A percentile compares a stretch with the other conserved stretches of the same genome.
Conservation (phyloP, 805 yeast species). For the Nakazawaea pomicola region DNA sequence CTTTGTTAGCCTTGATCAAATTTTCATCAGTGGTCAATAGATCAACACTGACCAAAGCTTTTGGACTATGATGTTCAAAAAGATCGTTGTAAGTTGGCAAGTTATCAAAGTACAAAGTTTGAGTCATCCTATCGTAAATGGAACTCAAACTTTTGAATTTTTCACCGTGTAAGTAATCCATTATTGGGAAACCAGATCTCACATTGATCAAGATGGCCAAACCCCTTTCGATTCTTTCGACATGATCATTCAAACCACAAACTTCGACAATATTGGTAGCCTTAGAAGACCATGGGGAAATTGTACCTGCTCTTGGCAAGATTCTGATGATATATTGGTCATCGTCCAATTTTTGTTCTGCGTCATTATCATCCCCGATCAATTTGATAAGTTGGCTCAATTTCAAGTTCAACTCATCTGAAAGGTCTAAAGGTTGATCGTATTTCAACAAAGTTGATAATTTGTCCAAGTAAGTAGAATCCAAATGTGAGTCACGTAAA, state of each 20-base stretch:
- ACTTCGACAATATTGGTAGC: constrained; percentile 92
- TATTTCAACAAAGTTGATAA: constrained; percentile 65
- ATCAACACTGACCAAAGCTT: constrained; percentile 75
- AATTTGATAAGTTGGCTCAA: constrained; percentile 21
- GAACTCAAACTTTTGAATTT: constrained; percentile 54
- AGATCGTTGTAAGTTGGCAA: constrained; percentile 67
- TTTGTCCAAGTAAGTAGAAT: constrained; percentile 38
- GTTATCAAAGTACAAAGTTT: constrained; percentile 50
- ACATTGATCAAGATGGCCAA: constrained; percentile 66
- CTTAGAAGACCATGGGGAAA: constrained; percentile 98
- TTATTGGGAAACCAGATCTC: constrained; percentile 64
- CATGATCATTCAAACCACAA: constrained; percentile 68
- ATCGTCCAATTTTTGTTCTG: constrained; percentile 26
- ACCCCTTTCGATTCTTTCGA: constrained; percentile 92
- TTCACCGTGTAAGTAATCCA: constrained; percentile 46
- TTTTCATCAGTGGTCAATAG: constrained; percentile 52
- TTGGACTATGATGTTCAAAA: constrained; percentile 75
- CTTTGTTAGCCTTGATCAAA: constrained; percentile 70
- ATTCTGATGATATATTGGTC: constrained; percentile 64
- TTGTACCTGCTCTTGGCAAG: constrained; percentile 91
- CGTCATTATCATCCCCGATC: constrained; percentile 24
- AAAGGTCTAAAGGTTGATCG: constrained; percentile 57
- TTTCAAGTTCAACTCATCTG: constrained; percentile 29
- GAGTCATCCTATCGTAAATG: constrained; percentile 94
- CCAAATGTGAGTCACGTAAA: constrained; percentile 34